A percentile compares a stretch with the other conserved stretches of the same genome.
These are phyloP conservation scores for Metarhizium rileyi DNA, from an alignment of 2,329 filamentous ascomycete genomes.

Conservation along the genomic window DNA sequence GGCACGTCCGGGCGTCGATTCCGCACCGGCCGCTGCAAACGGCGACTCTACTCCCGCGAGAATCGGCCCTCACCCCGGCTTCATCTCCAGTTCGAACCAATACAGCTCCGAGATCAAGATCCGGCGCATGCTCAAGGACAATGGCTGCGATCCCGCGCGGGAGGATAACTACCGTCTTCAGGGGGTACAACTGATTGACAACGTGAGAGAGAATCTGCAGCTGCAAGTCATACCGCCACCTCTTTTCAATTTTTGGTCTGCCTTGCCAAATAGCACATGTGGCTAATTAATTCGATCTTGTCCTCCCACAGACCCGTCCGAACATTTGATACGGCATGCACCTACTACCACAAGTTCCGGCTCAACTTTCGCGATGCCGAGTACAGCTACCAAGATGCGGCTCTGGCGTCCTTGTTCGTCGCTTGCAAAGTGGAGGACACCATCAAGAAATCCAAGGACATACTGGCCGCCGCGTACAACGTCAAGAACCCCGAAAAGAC, in stretches of 20 bases:
- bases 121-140: slow-evolving; percentile 58
- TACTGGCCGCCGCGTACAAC: slow-evolving; percentile 84
- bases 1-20: slow-evolving; percentile 3
- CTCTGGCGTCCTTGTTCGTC: slow-evolving; percentile 78
- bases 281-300: not conserved
- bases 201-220: slow-evolving; percentile 66
- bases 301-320: slow-evolving; percentile 61
- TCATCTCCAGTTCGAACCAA: slow-evolving; percentile 45
- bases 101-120: slow-evolving; percentile 79
- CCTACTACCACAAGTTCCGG: slow-evolving; percentile 91
- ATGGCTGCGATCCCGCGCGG: slow-evolving; percentile 62
- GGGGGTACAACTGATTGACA: slow-evolving; percentile 83
- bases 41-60: slow-evolving; percentile 6
- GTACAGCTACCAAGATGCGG: slow-evolving; percentile 79
- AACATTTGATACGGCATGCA: slow-evolving; percentile 84
- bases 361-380: slow-evolving; percentile 76
- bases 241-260: not conserved
- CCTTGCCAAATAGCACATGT: not conserved
- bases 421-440: slow-evolving; percentile 98
- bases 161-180: slow-evolving; percentile 76
- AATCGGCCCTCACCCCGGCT: slow-evolving; percentile 35
- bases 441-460: slow-evolving; percentile 89
- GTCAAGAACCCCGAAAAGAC: slow-evolving; percentile 60
- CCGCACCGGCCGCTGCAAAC: slow-evolving; percentile 5
- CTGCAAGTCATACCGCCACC: slow-evolving; percentile 53